Base-by-base conservation (phyloP, 768 basidiomycete genomes). In the Tricholoma sp. region DNA sequence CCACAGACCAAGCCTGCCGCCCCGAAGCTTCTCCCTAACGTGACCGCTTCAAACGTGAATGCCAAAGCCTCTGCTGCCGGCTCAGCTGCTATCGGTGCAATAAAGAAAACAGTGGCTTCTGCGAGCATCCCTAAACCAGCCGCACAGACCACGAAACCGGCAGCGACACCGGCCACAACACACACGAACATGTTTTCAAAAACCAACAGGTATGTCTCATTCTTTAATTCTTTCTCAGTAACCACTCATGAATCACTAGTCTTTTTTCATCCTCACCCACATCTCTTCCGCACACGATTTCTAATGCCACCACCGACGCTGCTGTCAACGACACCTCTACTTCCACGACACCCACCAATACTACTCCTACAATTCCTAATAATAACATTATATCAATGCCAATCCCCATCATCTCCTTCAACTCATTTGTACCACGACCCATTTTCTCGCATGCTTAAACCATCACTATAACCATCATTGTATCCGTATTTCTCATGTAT, bases 231-330 rank as follows among this genome's bases (percentile, higher is more conserved):
- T 60, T 53, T 49, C 66, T 68, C 65, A 73, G 78, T 83, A 76
- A 75, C 69, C 76, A 74, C 85, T 88, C 80, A 89, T 84, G 76
- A 85, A 85, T 72, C 77, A 70, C 59, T 64, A 89, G 87, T 66
- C 61, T 72, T 68, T 68, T 69, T 55, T 59, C 68, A 65, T 63
- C 66, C 51, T 57, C 68, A 52, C n/a, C 59, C 60, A 44, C 68
- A 52, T 57, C 59, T 57, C 56, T 63, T 32, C 56, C 61, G 37
- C 48, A 57, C 37, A 32, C 63, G 24, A 41, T 50, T 53, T 48
- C 54, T 34, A 47, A 60, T 44, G 53, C 59, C 50, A 51, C 50
- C 33, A 56, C 60, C 45, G 48, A 53, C 55, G 12, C 56, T 36
- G 12, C 63, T 44, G 50, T 51, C 54, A n/a, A 50, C 36, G 15